Base-by-base conservation (phyloP, 2,329 filamentous ascomycete genomes). In the Monosporascus sp. region DNA sequence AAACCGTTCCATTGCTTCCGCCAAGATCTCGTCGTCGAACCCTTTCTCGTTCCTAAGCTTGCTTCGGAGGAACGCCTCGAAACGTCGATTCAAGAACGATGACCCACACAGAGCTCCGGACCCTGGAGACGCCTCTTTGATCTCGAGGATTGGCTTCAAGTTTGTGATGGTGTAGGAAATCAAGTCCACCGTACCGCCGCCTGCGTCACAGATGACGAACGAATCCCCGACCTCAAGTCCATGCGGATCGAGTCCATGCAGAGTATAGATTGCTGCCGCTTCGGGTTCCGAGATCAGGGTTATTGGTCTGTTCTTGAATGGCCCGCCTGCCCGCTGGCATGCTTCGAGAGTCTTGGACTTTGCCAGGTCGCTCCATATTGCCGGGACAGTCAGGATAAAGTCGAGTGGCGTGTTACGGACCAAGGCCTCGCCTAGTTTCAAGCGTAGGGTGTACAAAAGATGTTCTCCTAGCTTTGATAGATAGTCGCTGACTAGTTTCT, bases 301-400 rank as follows among this genome's bases (percentile, higher is more conserved):
- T 8, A 79, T 75, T 6, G 70, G 67, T 0, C 63, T 55, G 15
- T 62, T 62, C 47, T 63, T 56, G 2, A 61, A 66, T 3, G 72
- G 60, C 8, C 64, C 65, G 1, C 61, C 58, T 22, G 74, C 68
- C 17, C 67, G 69, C 38, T 72, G 67, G 43, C 72, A 76, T 17
- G 77, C 76, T 48, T 71, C 67, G 46, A 69, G 67, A 1, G 78
- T 83, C 37, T 73, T 73, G 43, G 78, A 70, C 49, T 79, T 82
- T 31, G 80, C 78, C 5, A 69, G 68, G 45, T 81, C 78, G 38
- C 75, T 79, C 81, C 81, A 84, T 7, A 84, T 79, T 5, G 80
- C 80, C 0, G 81, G 81, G 0, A 83, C 79, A 0, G 81, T 82
- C 20, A 83, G 66, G 45, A 83, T 73, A 52, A 81, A 81, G 51